Evolutionary conservation across 495 filamentous ascomycete species (phyloP).

Genomic region (Aspergillus kassunensis): DNA sequence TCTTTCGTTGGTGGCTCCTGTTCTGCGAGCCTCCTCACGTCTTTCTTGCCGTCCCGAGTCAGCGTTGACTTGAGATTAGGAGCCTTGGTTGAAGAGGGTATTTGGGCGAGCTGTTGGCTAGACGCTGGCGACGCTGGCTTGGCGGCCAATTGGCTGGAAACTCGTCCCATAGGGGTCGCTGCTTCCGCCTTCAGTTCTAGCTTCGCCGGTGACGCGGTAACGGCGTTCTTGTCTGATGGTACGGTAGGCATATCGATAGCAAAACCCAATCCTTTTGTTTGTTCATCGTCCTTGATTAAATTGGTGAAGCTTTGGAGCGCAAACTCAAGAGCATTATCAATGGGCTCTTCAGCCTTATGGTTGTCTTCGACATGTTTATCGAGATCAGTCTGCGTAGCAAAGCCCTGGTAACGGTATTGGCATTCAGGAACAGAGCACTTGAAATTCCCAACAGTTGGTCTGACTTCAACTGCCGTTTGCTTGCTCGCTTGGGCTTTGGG

Average conservation of each 20-base stretch:
- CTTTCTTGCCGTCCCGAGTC: constrained; percentile 30
- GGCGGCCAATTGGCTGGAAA: constrained; percentile 33
- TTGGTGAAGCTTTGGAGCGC: constrained; percentile 42
- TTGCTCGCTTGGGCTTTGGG: constrained; percentile 32
- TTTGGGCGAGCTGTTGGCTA: constrained; percentile 42
- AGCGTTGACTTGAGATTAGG: constrained; percentile 26
- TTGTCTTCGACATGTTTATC: constrained; percentile 46
- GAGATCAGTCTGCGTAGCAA: constrained; percentile 40
- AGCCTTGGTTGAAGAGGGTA: constrained; percentile 28
- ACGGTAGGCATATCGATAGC: constrained; percentile 15
- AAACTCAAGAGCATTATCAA: constrained; percentile 46
- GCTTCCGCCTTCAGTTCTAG: constrained; percentile 32
- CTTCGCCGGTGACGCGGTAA: constrained; percentile 32
- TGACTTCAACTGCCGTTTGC: constrained; percentile 31
- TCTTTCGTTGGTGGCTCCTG: constrained; percentile 22
- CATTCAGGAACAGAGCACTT: constrained; percentile 46
- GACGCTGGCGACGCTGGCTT: constrained; percentile 41
- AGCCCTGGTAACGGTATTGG: constrained; percentile 42
- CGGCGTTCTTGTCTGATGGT: constrained; percentile 22
- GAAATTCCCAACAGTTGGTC: constrained; percentile 29
- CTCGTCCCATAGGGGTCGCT: constrained; percentile 42
- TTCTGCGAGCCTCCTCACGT: constrained; percentile 22
- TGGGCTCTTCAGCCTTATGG: constrained; percentile 43
- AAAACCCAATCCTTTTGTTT: constrained; percentile 17
- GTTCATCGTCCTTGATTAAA: constrained; percentile 35